These are phyloP conservation scores for Ambrosiella beaveri DNA, from an alignment of 2,329 filamentous ascomycete species.

Conservation along the genomic window DNA sequence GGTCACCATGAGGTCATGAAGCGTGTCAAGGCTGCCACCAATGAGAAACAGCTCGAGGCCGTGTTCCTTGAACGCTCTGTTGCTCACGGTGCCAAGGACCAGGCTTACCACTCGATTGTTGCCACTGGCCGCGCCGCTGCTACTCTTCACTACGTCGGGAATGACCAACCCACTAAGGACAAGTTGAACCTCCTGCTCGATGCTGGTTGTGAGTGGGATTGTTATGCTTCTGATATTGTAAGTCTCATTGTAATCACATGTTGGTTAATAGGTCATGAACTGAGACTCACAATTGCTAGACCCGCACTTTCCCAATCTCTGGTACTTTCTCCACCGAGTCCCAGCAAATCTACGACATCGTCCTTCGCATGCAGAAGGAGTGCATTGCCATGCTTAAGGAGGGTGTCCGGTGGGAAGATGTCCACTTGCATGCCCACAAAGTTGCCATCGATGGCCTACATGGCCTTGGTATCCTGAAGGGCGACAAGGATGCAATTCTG, in stretches of 20 bases:
- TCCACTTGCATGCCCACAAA: constrained; percentile 64
- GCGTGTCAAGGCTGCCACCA: constrained; percentile 44
- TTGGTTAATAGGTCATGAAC: background rate
- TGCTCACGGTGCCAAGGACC: constrained; percentile 56
- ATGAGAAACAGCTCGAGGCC: constrained; percentile 71
- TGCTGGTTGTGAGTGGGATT: constrained; percentile 60
- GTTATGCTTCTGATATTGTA: constrained; percentile 53
- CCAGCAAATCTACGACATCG: constrained; percentile 62
- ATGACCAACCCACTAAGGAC: constrained; percentile 48
- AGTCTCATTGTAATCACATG: constrained; percentile 16
- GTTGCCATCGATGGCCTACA: constrained; percentile 69
- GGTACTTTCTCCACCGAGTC: constrained; percentile 55
- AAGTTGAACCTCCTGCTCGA: constrained; percentile 74
- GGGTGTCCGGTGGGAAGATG: constrained; percentile 62
- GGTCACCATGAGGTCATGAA: constrained; percentile 48
- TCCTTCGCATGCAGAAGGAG: constrained; percentile 71
- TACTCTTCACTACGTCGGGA: constrained; percentile 75
- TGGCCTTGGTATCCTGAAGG: constrained; percentile 54
- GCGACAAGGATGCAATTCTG: constrained; percentile 53
- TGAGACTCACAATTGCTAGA: constrained; percentile 29
- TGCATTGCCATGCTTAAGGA: constrained; percentile 56
- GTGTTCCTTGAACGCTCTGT: constrained; percentile 63
- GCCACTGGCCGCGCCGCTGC: constrained; percentile 65
- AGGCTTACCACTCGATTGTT: constrained; percentile 77
- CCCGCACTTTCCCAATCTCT: constrained; percentile 68